Conservation (phyloP, 2,329 filamentous ascomycete genomes). For the Aureobasidium lini region DNA sequence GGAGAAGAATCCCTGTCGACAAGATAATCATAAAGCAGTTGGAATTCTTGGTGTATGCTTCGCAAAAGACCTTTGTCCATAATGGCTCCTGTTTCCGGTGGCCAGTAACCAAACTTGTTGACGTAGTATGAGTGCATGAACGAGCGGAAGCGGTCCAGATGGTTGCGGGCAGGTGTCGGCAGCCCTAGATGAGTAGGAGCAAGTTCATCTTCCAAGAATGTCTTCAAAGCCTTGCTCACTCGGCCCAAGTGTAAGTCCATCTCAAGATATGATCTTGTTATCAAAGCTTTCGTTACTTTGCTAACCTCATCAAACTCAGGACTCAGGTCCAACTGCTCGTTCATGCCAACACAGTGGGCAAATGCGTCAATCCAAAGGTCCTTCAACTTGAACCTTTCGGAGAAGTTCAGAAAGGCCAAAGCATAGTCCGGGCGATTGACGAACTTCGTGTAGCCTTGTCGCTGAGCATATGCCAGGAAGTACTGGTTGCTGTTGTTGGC, state of each 20-base stretch:
- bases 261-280: constrained; percentile 55
- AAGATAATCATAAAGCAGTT: constrained; percentile 61
- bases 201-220: constrained; percentile 64
- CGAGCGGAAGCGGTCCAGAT: constrained; percentile 65
- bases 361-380: constrained; percentile 68
- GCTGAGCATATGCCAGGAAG: constrained; percentile 50
- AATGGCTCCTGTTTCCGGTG: constrained; percentile 46
- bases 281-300: constrained; percentile 54
- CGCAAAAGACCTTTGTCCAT: constrained; percentile 54
- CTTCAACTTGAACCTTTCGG: constrained; percentile 56
- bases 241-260: constrained; percentile 56
- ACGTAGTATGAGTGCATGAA: constrained; percentile 62
- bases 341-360: constrained; percentile 73
- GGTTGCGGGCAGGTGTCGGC: constrained; percentile 51
- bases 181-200: constrained; percentile 60
- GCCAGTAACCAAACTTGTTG: constrained; percentile 63
- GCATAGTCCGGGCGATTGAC: constrained; percentile 60
- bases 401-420: constrained; percentile 58
- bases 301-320: constrained; percentile 49
- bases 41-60: constrained; percentile 62
- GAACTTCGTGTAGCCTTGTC: constrained; percentile 63
- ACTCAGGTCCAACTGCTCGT: constrained; percentile 49
- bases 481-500: constrained; percentile 18
- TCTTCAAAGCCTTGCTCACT: constrained; percentile 53
- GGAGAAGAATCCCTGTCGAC: constrained; percentile 51